phyloP scores from a whole-genome alignment of 2,329 filamentous ascomycete species.

The Cryphonectria carpinicola region DNA sequence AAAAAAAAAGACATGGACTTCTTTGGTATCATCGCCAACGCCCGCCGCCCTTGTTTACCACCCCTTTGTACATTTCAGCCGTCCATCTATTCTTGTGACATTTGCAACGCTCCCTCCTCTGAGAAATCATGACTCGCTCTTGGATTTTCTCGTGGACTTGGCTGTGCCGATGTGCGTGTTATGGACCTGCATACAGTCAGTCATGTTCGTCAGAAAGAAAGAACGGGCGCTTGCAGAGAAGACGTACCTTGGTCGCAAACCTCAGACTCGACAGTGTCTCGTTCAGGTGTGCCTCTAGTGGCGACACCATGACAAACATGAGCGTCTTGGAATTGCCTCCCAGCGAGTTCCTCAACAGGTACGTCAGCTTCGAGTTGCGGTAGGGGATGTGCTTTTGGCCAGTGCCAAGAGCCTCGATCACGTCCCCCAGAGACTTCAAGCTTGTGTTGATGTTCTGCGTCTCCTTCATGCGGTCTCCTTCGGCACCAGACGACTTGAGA shows the following conservation, averaged over 20 bases:
- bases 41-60: conserved; percentile 7
- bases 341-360: conserved; percentile 90
- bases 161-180: conserved; percentile 93
- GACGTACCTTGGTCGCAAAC: conserved; percentile 86
- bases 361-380: conserved; percentile 95
- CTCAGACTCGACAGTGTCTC: conserved; percentile 94
- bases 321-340: conserved; percentile 96
- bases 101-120: conserved; percentile 7
- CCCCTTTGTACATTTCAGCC: conserved; percentile 20
- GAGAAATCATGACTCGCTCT: conserved; percentile 39
- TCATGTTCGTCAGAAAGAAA: not conserved
- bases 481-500: conserved; percentile 82
- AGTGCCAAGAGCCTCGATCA: conserved; percentile 89
- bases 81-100: not conserved
- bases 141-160: conserved; percentile 70
- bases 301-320: conserved; percentile 99
- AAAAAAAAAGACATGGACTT: conserved; percentile 14
- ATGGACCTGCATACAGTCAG: conserved; percentile 59
- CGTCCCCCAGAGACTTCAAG: conserved; percentile 87
- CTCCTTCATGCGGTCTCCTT: conserved; percentile 86
- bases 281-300: conserved; percentile 84
- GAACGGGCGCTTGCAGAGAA: not conserved
- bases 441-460: conserved; percentile 98
- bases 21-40: conserved; percentile 26
- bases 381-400: conserved; percentile 88